Conservation (phyloP, 2,329 filamentous ascomycete species). For the Microsporum canis region DNA sequence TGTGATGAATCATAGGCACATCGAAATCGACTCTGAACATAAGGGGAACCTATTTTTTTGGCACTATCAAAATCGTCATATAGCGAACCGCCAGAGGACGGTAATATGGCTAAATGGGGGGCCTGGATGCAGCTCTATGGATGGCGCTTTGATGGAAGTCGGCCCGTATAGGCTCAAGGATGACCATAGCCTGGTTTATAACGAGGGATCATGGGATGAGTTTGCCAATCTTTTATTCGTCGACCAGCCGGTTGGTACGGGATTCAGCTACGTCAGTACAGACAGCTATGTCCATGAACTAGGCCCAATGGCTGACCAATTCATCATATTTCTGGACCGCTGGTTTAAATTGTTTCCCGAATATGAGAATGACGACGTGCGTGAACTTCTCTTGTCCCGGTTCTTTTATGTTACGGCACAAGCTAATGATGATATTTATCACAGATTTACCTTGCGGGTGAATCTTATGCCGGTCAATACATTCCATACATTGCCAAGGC, state of each 20-base stretch:
- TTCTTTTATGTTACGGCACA: not conserved
- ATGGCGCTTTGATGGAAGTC: conserved; percentile 91
- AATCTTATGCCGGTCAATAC: conserved; percentile 93
- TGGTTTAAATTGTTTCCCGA: conserved; percentile 87
- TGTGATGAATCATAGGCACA: conserved; percentile 50
- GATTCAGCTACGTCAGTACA: conserved; percentile 89
- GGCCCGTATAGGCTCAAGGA: conserved; percentile 82
- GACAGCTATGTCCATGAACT: conserved; percentile 78
- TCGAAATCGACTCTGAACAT: conserved; percentile 72
- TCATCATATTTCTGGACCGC: conserved; percentile 78
- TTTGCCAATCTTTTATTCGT: conserved; percentile 96
- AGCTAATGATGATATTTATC: not conserved
- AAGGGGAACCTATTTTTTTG: conserved; percentile 98
- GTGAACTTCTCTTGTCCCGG: not conserved
- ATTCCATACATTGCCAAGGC: conserved; percentile 94
- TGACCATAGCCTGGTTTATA: conserved; percentile 59
- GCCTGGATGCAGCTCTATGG: conserved; percentile 93
- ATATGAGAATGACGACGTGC: conserved; percentile 79
- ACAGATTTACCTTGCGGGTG: conserved; percentile 88
- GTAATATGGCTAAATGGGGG: conserved; percentile 97
- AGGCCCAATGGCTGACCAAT: conserved; percentile 78
- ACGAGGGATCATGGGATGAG: conserved; percentile 96
- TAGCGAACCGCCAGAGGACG: conserved; percentile 79
- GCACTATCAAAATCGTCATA: conserved; percentile 93
- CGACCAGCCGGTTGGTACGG: conserved; percentile 92